Evolutionary conservation across 805 yeast genomes (phyloP).

Genomic region (Metschnikowia drakensbergensis): DNA sequence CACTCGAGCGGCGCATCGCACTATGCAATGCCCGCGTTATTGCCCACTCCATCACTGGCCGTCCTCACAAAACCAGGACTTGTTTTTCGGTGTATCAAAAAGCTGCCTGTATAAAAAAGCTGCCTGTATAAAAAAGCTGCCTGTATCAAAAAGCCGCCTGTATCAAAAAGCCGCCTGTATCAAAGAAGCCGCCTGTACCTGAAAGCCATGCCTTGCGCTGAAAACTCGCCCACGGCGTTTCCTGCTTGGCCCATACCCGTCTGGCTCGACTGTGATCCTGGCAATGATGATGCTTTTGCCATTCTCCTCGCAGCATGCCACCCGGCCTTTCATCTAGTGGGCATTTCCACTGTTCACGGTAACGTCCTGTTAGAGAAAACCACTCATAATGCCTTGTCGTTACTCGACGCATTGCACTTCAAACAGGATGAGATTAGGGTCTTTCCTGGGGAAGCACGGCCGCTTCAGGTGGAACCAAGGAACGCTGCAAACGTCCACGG

Average conservation of each 20-base stretch:
- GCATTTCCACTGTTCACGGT: conserved; percentile 76
- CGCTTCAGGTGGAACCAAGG: conserved; percentile 48
- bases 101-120: too few relatives aligned
- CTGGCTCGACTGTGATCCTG: conserved; percentile 93
- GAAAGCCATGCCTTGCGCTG: conserved; percentile 4
- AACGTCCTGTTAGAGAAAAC: conserved; percentile 63
- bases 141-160: too few relatives aligned
- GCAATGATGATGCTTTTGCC: conserved; percentile 85
- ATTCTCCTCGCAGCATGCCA: conserved; percentile 58
- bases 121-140: too few relatives aligned
- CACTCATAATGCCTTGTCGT: conserved; percentile 62
- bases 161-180: too few relatives aligned
- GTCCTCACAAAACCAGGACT: too few relatives aligned
- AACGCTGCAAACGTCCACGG: conserved; percentile 72
- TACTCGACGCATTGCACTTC: conserved; percentile 53
- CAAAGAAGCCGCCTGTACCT: too few relatives aligned
- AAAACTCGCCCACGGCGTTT: background rate
- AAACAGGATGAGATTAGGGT: conserved; percentile 53
- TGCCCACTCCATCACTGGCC: background rate
- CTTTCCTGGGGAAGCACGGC: conserved; percentile 59
- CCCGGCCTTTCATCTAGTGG: conserved; percentile 56
- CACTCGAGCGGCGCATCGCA: conserved; percentile 1
- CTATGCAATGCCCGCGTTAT: background rate
- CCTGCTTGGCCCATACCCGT: conserved; percentile 43
- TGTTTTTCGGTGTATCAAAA: too few relatives aligned